Percentiles rank a stretch among this genome's conserved stretches.
These are phyloP conservation scores for Platismatia glauca DNA, from an alignment of 495 filamentous ascomycete genomes.

Conservation along the genomic window DNA sequence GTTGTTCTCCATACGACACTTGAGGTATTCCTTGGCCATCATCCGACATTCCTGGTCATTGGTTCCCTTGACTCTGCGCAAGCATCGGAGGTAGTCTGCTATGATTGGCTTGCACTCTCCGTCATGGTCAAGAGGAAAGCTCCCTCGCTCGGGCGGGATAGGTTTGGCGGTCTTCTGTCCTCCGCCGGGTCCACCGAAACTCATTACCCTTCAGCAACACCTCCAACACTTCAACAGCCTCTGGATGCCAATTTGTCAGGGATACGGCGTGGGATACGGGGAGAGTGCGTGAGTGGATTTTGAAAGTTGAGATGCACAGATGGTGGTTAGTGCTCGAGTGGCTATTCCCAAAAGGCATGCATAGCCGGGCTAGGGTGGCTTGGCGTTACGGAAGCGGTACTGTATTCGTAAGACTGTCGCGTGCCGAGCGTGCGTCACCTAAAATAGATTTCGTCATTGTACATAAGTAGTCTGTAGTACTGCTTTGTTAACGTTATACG, in stretches of 20 bases:
- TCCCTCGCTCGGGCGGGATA: slow-evolving; percentile 83
- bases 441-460: too few species aligned
- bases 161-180: slow-evolving; percentile 62
- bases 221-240: background rate
- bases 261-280: too few species aligned
- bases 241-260: too few species aligned
- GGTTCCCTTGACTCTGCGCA: slow-evolving; percentile 69
- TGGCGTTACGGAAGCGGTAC: background rate
- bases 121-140: slow-evolving; percentile 93
- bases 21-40: slow-evolving; percentile 78
- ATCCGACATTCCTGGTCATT: slow-evolving; percentile 79
- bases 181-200: slow-evolving; percentile 72
- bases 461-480: too few species aligned
- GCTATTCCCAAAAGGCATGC: too few species aligned
- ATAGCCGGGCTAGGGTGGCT: too few species aligned
- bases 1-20: slow-evolving; percentile 95
- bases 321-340: too few species aligned
- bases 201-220: slow-evolving; percentile 30
- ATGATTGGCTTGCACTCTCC: slow-evolving; percentile 92
- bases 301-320: too few species aligned
- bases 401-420: too few species aligned
- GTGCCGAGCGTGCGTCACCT: too few species aligned
- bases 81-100: slow-evolving; percentile 69
- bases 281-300: too few species aligned
- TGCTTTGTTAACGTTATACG: too few species aligned